Conservation (phyloP, 768 basidiomycete species). For the Termitomyces sp. region DNA sequence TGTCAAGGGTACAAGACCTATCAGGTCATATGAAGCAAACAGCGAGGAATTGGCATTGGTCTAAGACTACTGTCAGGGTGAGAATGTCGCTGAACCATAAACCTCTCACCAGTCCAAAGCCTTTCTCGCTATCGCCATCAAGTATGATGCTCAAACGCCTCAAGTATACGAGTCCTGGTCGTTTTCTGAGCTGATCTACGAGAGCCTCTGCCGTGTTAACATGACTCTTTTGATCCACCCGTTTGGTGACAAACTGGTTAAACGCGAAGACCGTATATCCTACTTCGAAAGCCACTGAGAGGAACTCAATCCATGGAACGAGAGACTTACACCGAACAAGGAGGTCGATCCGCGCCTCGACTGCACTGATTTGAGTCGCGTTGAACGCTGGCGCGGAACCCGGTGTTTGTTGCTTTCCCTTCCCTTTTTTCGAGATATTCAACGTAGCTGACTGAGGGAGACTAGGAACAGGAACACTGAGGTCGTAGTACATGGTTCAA, state of each 20-base stretch:
- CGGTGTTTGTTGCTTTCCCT: slow-evolving; percentile 33
- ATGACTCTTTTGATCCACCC: slow-evolving; percentile 67
- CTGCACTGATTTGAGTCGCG: slow-evolving; percentile 46
- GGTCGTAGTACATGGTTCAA: slow-evolving; percentile 51
- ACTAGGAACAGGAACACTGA: slow-evolving; percentile 52
- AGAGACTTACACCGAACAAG: slow-evolving; percentile 62
- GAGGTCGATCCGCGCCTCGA: slow-evolving; percentile 63
- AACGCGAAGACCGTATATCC: slow-evolving; percentile 82
- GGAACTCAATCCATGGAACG: background rate
- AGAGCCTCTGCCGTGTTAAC: slow-evolving; percentile 57
- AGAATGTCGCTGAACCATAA: background rate
- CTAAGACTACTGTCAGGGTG: slow-evolving; percentile 28
- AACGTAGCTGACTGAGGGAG: slow-evolving; percentile 20
- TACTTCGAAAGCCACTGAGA: slow-evolving; percentile 40
- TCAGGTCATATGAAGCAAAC: slow-evolving; percentile 66
- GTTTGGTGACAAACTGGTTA: slow-evolving; percentile 65
- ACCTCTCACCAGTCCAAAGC: slow-evolving; percentile 67
- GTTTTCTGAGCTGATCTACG: slow-evolving; percentile 51
- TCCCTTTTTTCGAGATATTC: slow-evolving; percentile 46
- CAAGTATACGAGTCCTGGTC: slow-evolving; percentile 58
- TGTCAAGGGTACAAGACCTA: slow-evolving; percentile 72
- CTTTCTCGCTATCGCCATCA: slow-evolving; percentile 82
- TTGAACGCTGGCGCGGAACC: slow-evolving; percentile 32
- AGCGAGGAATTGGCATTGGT: slow-evolving; percentile 62
- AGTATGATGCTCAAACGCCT: slow-evolving; percentile 78